Evolutionary conservation across 768 basidiomycete genomes (phyloP), one percentile per base, ranked within the genome.

Genomic region (Pisolithus microcarpus): DNA sequence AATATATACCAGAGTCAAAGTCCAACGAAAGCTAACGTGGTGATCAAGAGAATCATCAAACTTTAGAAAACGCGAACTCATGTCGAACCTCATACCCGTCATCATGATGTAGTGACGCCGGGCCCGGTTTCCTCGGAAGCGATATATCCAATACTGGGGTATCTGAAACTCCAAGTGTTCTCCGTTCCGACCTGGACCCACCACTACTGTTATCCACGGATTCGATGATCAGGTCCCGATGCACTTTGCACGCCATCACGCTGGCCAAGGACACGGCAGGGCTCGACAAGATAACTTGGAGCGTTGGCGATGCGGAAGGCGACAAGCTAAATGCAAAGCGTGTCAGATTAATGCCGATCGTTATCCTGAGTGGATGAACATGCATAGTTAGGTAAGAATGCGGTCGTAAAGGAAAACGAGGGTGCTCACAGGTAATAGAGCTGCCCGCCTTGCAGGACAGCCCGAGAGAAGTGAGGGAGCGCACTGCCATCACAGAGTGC

Each of bases 371-470:
- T 16, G 2, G 7, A 4, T 7, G 11, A 24, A 10, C 43, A 15
- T n/a, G 16, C 13, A n/a, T 23, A 23, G 21, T 23, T 30, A 24
- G 28, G 43, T 28, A n/a, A 28, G 8, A 9, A 13, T 40, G 7
- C 4, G 3, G 4, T n/a, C 5, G 26, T 5, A 19, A 44, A 28
- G 5, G 28, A 44, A n/a, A n/a, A 1, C 24, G 16, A n/a, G 18
- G 21, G 13, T 36, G 11, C 67, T 52, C 49, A 70, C 70, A 69
- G 48, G 51, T 69, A 70, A 49, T 70, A 70, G 16, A 59, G 52
- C 48, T 70, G 69, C 7, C 68, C 67, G 40, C 63, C 65, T 28
- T 61, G 58, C 13, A 71, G 51, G 7, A 70, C 24, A 1, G 57
- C 58, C 38, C 51, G 58, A 7, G 65, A 64, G 28, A 71, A 54